phyloP scores from a whole-genome alignment of 2,329 filamentous ascomycete species.

The Curvularia sp. region DNA sequence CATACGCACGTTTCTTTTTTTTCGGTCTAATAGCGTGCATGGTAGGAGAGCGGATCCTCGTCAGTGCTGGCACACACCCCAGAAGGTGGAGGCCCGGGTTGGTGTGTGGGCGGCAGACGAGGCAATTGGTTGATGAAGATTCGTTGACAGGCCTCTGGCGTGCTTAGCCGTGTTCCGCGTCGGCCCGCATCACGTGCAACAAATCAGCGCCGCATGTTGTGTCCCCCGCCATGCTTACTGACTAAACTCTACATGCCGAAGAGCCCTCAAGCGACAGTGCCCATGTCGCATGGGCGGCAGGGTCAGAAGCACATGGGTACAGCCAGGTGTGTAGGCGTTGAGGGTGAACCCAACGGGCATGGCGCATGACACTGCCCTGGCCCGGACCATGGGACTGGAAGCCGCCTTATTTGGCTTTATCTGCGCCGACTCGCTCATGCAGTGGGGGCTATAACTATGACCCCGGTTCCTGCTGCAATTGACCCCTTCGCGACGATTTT shows the following conservation, averaged over 20 bases:
- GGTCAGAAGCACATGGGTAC: constrained; percentile 8
- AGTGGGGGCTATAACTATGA: constrained; percentile 11
- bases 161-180: constrained; percentile 16
- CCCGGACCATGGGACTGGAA: constrained; percentile 14
- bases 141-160: constrained; percentile 7
- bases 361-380: constrained; percentile 18
- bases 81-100: constrained; percentile 8
- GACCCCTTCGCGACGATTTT: constrained; percentile 10
- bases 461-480: constrained; percentile 12
- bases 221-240: neutral
- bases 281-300: constrained; percentile 20
- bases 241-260: constrained; percentile 9
- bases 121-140: constrained; percentile 3
- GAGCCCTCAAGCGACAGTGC: constrained; percentile 1
- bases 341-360: constrained; percentile 13
- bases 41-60: neutral
- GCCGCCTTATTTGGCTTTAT: constrained; percentile 13
- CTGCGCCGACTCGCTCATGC: constrained; percentile 12
- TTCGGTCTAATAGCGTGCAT: neutral
- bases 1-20: neutral
- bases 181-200: constrained; percentile 8
- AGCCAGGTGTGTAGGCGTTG: constrained; percentile 17
- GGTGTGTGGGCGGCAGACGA: neutral
- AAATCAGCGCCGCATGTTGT: constrained; percentile 10
- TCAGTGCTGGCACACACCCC: constrained; percentile 4